phyloP scores from a whole-genome alignment of 768 basidiomycete species.

The Kwoniella mangroviensis region DNA sequence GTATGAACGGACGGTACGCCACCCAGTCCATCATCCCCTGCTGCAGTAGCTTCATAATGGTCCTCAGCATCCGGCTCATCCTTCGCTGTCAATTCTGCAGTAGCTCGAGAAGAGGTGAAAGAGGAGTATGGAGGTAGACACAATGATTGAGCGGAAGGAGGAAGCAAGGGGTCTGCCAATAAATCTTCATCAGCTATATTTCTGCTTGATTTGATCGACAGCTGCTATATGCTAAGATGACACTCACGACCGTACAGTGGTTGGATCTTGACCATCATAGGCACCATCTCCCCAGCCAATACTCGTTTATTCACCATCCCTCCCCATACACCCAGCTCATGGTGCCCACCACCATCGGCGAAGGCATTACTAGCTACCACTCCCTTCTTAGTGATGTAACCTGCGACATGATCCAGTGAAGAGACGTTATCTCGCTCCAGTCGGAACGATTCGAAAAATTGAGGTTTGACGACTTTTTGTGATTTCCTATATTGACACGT shows the following conservation, averaged over 20 bases:
- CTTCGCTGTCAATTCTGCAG: constrained; percentile 29
- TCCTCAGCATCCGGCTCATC: constrained; percentile 23
- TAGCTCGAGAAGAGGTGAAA: no score
- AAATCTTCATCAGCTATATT: neutral
- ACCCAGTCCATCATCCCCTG: constrained; percentile 33
- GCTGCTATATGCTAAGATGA: neutral
- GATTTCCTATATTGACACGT: constrained; percentile 24
- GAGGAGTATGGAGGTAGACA: constrained; percentile 31
- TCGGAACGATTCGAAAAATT: constrained; percentile 64
- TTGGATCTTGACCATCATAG: constrained; percentile 50
- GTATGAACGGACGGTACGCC: neutral
- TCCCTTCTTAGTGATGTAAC: constrained; percentile 41
- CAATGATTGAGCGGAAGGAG: constrained; percentile 32
- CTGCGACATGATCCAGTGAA: constrained; percentile 37
- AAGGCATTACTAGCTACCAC: constrained; percentile 19
- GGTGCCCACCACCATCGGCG: neutral
- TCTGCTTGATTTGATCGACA: neutral
- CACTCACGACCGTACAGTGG: constrained; percentile 28
- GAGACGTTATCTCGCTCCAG: constrained; percentile 37
- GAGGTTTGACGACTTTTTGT: constrained; percentile 86
- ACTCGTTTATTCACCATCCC: constrained; percentile 39
- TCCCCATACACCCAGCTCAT: constrained; percentile 35
- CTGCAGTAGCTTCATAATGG: constrained; percentile 17
- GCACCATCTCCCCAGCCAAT: constrained; percentile 47
- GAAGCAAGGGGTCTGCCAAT: constrained; percentile 37